Percentiles rank a stretch among this genome's conserved stretches.
These are phyloP conservation scores for Dothidotthia symphoricarpi DNA, from an alignment of 2,329 filamentous ascomycete species.

Conservation along the genomic window DNA sequence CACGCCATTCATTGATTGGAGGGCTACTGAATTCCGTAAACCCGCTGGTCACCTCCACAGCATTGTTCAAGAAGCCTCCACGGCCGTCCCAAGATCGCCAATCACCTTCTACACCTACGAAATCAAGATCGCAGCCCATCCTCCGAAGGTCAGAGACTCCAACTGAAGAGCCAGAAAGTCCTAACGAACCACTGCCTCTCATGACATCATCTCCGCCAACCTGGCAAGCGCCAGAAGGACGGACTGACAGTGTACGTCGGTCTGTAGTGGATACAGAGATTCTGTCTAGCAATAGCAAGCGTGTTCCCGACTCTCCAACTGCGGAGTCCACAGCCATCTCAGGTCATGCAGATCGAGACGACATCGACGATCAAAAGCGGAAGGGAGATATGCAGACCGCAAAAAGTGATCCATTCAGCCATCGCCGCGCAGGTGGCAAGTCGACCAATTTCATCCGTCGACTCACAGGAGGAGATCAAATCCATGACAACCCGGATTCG, in stretches of 20 bases:
- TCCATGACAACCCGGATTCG: background rate
- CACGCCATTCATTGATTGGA: conserved; percentile 14
- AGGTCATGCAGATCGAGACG: conserved; percentile 29
- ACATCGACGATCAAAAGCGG: conserved; percentile 31
- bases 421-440: conserved; percentile 8
- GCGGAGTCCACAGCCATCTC: conserved; percentile 44
- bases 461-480: conserved; percentile 20
- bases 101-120: conserved; percentile 16
- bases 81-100: conserved; percentile 7
- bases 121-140: conserved; percentile 5
- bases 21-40: conserved; percentile 11
- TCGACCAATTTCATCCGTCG: conserved; percentile 27
- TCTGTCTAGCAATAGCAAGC: conserved; percentile 46
- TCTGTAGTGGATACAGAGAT: conserved; percentile 16
- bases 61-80: conserved; percentile 20
- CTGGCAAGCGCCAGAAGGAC: conserved; percentile 2
- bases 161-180: conserved; percentile 1
- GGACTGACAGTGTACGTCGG: conserved; percentile 4
- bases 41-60: conserved; percentile 1
- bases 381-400: conserved; percentile 28
- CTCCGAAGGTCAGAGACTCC: conserved; percentile 10
- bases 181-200: conserved; percentile 1
- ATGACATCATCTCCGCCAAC: conserved; percentile 16
- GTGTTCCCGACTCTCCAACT: conserved; percentile 42
- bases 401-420: conserved; percentile 30